Evolutionary conservation across 2,329 filamentous ascomycete species (phyloP), one percentile per base, ranked within the genome.

Genomic region (Aspergillus persii): DNA sequence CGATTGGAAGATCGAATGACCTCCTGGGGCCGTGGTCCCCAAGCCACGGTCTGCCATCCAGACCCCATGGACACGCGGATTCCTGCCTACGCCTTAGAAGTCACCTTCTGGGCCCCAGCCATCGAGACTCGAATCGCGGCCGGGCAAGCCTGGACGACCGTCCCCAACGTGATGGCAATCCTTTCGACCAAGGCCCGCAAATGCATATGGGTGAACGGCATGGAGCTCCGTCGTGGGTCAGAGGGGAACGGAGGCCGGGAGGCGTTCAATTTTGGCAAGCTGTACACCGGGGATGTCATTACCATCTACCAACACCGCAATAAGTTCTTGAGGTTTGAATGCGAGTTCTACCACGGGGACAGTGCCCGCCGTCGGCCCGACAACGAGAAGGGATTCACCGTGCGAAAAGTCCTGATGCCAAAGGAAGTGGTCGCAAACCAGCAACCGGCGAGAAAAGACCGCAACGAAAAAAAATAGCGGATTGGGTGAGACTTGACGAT

Each of bases 71-170:
- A 97, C 64, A 83, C 81, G 2, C 88, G 87, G 15, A 86, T 98
- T 39, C 91, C 93, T 1, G 94, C 94, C 70, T 88, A 88, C 63
- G 92, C 91, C 0, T 86, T 96, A 66, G 89, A 90, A 68, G 79
- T 97, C 41, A 81, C 91, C 36, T 85, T 95, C 31, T 92, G 89
- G 83, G 87, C 85, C 57, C 83, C 87, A 0, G 85, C 84, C 9
- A 88, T 88, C 59, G 88, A 91, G 58, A 80, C 83, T 7, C 79
- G 79, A 52, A 81, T 80, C 51, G 81, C 84, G 26, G 79, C 79
- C 39, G 83, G 83, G 54, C 85, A 84, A 69, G 81, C 83, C 58
- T 87, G 81, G 79, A 81, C 78, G 8, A 75, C 74, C 15, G 67
- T 85, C 1, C 74, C 81, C 2, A 83, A 85, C 11, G 79, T 88